phyloP scores from a whole-genome alignment of 2,329 filamentous ascomycete species.

The Xylariomycetidae sp. region DNA sequence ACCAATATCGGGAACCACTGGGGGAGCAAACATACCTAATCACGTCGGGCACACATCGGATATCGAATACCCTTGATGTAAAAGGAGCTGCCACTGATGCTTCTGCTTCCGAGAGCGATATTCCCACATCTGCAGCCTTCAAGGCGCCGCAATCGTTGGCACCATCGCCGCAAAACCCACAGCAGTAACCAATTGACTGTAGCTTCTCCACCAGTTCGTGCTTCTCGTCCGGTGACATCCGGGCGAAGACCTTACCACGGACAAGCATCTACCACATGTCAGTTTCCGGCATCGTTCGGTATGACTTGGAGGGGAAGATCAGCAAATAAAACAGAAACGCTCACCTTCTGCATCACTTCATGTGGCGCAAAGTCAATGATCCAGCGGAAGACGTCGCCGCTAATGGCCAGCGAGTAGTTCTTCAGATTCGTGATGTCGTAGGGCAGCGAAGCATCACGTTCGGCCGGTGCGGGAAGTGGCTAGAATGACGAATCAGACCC shows the following conservation, averaged over 20 bases:
- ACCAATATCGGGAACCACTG: neutral
- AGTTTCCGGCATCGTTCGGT: conserved; percentile 2
- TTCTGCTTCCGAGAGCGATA: conserved; percentile 94
- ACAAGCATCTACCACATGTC: conserved; percentile 70
- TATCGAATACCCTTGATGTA: conserved; percentile 91
- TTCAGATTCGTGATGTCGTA: conserved; percentile 75
- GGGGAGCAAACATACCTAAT: conserved; percentile 55
- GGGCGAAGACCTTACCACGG: conserved; percentile 85
- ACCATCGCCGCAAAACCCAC: conserved; percentile 93
- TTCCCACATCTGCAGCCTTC: conserved; percentile 95
- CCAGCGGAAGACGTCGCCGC: conserved; percentile 94
- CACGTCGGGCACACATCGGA: conserved; percentile 87
- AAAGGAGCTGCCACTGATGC: conserved; percentile 98
- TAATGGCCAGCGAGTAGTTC: conserved; percentile 85
- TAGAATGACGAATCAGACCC: conserved; percentile 27
- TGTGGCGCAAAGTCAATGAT: conserved; percentile 83
- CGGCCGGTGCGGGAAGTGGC: conserved; percentile 64
- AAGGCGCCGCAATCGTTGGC: conserved; percentile 96
- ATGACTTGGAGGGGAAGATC: too few species aligned
- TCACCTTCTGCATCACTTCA: conserved; percentile 65
- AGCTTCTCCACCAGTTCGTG: conserved; percentile 96
- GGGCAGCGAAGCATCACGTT: conserved; percentile 75
- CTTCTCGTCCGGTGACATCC: conserved; percentile 99
- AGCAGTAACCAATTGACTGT: conserved; percentile 91
- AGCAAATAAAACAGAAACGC: conserved; percentile 20